Evolutionary conservation across 2,329 filamentous ascomycete genomes (phyloP).

Genomic region (Neurospora crassa): DNA sequence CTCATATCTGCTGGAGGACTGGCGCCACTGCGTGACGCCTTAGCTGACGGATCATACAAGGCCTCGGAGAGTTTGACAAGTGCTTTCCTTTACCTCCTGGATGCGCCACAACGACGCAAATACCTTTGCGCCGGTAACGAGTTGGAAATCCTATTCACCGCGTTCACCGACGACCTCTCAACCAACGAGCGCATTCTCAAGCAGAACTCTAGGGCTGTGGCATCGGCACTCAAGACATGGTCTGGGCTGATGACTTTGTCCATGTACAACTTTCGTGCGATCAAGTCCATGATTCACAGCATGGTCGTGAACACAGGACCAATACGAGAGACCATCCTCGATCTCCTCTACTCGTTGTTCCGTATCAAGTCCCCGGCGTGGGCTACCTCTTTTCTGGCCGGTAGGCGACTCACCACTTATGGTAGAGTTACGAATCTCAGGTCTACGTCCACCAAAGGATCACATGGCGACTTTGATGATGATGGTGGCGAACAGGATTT

Average conservation of each 20-base stretch:
- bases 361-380: constrained; percentile 90
- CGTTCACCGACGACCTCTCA: constrained; percentile 75
- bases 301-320: constrained; percentile 46
- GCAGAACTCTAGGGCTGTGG: constrained; percentile 85
- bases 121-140: constrained; percentile 84
- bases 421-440: constrained; percentile 85
- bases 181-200: constrained; percentile 58
- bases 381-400: constrained; percentile 92
- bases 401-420: constrained; percentile 86
- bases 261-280: constrained; percentile 77
- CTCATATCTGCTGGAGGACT: constrained; percentile 78
- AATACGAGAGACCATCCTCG: constrained; percentile 69
- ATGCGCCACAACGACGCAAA: constrained; percentile 69
- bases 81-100: constrained; percentile 83
- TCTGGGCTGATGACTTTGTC: constrained; percentile 80
- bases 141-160: constrained; percentile 79
- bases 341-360: constrained; percentile 70
- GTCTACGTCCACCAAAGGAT: constrained; percentile 40
- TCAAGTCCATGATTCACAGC: constrained; percentile 66
- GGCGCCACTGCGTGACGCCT: constrained; percentile 77
- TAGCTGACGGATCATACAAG: constrained; percentile 85
- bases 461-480: constrained; percentile 50
- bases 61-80: constrained; percentile 81
- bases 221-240: constrained; percentile 88
- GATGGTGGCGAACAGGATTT: constrained; percentile 69